Conservation (phyloP, 352 stramenopile species). For the Globisporangium perplexum region DNA sequence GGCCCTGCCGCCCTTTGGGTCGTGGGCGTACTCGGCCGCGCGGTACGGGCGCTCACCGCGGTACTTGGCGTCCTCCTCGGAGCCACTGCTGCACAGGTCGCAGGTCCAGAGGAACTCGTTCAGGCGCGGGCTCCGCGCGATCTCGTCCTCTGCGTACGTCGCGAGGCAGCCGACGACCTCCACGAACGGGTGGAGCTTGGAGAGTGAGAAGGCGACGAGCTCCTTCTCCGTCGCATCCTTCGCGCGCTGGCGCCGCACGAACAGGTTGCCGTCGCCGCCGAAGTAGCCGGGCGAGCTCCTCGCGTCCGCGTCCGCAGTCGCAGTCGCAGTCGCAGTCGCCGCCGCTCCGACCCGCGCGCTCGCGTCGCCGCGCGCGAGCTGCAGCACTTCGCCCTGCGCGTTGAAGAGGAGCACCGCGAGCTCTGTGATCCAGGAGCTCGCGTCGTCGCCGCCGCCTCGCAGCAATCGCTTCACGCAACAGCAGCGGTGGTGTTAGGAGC, state of each 20-base stretch:
- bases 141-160: slow-evolving; percentile 44
- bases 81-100: slow-evolving; percentile 18
- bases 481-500: background rate
- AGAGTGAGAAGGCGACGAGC: slow-evolving; percentile 27
- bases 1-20: slow-evolving; percentile 9
- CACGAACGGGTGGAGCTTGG: slow-evolving; percentile 35
- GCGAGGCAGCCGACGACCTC: slow-evolving; percentile 42
- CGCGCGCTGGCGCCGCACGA: slow-evolving; percentile 22
- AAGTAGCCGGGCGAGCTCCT: slow-evolving; percentile 15
- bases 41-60: slow-evolving; percentile 15
- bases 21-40: slow-evolving; percentile 20
- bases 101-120: slow-evolving; percentile 43
- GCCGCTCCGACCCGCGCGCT: too few relatives aligned
- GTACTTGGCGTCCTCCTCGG: background rate
- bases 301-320: background rate
- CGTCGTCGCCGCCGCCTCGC: slow-evolving; percentile 21
- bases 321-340: too few relatives aligned
- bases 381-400: slow-evolving; percentile 46
- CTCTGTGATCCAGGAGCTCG: slow-evolving; percentile 34
- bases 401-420: slow-evolving; percentile 48
- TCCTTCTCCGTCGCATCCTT: slow-evolving; percentile 44
- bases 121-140: slow-evolving; percentile 30
- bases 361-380: slow-evolving; percentile 24
- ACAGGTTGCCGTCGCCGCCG: slow-evolving; percentile 25
- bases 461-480: slow-evolving; percentile 23